phyloP scores from a whole-genome alignment of 441 rosid species.

The Gossypium davidsonii region DNA sequence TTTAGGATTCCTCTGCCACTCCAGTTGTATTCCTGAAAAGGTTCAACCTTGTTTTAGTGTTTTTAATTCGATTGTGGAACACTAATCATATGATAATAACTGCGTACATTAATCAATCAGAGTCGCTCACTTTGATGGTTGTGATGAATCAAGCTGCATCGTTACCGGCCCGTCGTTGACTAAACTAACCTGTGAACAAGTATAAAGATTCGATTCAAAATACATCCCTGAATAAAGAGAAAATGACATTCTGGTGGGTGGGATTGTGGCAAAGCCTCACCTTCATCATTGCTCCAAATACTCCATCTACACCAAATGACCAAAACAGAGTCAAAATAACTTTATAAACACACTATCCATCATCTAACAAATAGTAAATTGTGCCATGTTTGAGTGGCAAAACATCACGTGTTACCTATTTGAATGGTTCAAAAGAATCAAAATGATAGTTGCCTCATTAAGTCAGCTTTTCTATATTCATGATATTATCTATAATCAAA shows the following conservation, averaged over 20 bases:
- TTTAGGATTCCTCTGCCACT: constrained; percentile 24
- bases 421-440: background rate
- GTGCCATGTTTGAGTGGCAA: background rate
- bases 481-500: background rate
- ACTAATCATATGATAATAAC: background rate
- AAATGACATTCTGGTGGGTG: background rate
- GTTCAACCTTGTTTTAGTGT: background rate
- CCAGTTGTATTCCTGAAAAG: constrained; percentile 27
- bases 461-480: too few species aligned
- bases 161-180: constrained; percentile 92
- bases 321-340: constrained; percentile 7
- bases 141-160: constrained; percentile 74
- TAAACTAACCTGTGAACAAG: constrained; percentile 52
- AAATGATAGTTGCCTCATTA: background rate
- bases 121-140: constrained; percentile 38
- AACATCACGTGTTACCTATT: background rate
- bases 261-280: constrained; percentile 21
- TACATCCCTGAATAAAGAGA: background rate
- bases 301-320: constrained; percentile 39
- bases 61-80: background rate
- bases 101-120: background rate
- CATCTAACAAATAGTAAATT: background rate
- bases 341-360: background rate
- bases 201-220: constrained; percentile 2
- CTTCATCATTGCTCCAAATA: constrained; percentile 82